These are phyloP conservation scores for Neostapfia colusana DNA, from an alignment of 176 grass and related monocot genomes.

Conservation along the genomic window DNA sequence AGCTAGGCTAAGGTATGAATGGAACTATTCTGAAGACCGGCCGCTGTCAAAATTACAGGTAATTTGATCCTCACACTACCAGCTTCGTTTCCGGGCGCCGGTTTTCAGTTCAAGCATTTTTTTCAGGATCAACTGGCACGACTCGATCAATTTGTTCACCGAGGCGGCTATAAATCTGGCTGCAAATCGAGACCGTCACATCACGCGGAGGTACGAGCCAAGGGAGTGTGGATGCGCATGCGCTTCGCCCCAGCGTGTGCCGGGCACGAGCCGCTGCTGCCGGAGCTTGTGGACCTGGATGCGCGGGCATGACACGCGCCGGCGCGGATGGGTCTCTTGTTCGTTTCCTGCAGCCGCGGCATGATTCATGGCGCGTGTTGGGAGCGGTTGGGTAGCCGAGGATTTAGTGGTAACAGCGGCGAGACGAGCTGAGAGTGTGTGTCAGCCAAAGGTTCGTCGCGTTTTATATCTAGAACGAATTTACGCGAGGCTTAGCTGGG, in stretches of 20 bases:
- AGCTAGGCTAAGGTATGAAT: background rate
- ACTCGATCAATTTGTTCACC: conserved; percentile 2
- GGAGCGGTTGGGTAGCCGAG: conserved; percentile 32
- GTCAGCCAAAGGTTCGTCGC: background rate
- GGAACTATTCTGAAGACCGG: background rate
- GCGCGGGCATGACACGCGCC: background rate
- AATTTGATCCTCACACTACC: background rate
- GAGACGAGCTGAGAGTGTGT: background rate
- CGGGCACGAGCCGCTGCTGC: conserved; percentile 30
- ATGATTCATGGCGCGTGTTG: conserved; percentile 37
- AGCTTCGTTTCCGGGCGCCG: background rate
- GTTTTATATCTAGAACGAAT: background rate
- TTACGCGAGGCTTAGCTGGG: background rate
- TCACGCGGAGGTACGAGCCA: background rate
- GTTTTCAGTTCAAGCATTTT: background rate
- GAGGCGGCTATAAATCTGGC: background rate
- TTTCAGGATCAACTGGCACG: background rate
- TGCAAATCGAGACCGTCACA: background rate
- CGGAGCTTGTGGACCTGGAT: background rate
- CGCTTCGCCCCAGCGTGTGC: conserved; percentile 30
- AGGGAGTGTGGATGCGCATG: background rate
- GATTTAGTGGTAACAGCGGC: background rate
- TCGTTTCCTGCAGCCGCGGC: conserved; percentile 12
- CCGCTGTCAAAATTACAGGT: background rate
- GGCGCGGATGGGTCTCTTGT: background rate